These are phyloP conservation scores for Magnolia kwangsiensis DNA, from an alignment of 164 flowering plant genomes.

Conservation along the genomic window DNA sequence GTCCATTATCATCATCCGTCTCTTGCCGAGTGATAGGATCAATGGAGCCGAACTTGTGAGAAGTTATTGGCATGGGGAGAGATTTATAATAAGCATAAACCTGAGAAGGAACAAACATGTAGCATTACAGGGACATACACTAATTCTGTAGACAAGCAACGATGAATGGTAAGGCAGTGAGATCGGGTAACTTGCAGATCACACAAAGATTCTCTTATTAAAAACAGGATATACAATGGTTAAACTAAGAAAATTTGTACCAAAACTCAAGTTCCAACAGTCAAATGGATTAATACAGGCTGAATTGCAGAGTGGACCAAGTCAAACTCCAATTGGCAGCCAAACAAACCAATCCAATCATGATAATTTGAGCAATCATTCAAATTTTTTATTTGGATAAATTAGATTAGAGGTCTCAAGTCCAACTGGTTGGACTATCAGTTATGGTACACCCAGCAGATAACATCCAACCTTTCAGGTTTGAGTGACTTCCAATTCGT, in stretches of 20 bases:
- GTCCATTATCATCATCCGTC: conserved; percentile 74
- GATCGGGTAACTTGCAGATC: not conserved
- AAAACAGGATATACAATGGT: not conserved
- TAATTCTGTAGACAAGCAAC: not conserved
- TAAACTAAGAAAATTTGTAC: not conserved
- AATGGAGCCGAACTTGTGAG: conserved; percentile 85
- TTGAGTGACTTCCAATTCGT: no score
- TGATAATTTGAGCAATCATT: no score
- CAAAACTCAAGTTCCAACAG: not conserved
- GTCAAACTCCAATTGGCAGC: not conserved
- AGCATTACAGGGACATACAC: not conserved
- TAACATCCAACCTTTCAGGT: no score
- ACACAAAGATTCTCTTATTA: not conserved
- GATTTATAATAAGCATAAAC: conserved; percentile 83
- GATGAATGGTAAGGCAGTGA: not conserved
- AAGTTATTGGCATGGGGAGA: conserved; percentile 87
- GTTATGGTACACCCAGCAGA: no score
- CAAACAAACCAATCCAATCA: not conserved
- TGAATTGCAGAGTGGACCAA: not conserved
- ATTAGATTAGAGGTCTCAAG: no score
- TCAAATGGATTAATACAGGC: not conserved
- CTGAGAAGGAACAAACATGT: conserved; percentile 29
- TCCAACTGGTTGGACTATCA: no score
- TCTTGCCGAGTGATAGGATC: conserved; percentile 88
- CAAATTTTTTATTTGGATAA: no score